Evolutionary conservation across 768 basidiomycete species (phyloP), one percentile per base, ranked within the genome.

Genomic region (Lactarius quietus): DNA sequence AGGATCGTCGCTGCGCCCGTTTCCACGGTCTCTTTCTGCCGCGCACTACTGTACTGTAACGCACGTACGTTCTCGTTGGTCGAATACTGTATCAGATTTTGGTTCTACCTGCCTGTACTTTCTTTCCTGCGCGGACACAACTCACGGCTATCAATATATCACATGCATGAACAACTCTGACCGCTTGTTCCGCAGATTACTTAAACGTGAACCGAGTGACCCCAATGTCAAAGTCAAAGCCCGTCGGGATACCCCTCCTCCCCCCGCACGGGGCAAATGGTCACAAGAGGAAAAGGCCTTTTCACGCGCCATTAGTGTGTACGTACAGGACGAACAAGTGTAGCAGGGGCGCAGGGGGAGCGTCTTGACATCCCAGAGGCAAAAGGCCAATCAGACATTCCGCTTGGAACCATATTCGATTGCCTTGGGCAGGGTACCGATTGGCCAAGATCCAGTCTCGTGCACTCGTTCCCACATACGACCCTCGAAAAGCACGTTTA

Each of bases 351-450:
- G 53, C 28, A 54, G 3, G 33, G 26, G 31, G 31, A 26, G 23
- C 23, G 26, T 51, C 48, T 28, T 28, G 23, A 60, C 59, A 45
- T 33, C 23, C 31, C 59, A 36, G 33, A 29, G 61, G n/a, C n/a
- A 54, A 55, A 26, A 62, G 55, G 52, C 41, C 53, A 43, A 62
- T 62, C 61, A 62, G 61, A 43, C 38, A 62, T 23, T 17, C 17
- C 28, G 26, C 60, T 18, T 35, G 43, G 23, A 59, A 53, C 23
- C 36, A 62, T 35, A 48, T 38, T 51, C n/a, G 18, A n/a, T 6
- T 28, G 23, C 41, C 38, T n/a, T 23, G 23, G 17, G 7, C 26
- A 14, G 26, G 33, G 31, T 62, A 48, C 45, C 23, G 45, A 26
- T 48, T 10, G n/a, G n/a, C 43, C 43, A n/a, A 12, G 3, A 5